Percentiles rank a stretch among this genome's conserved stretches.
Conservation (phyloP, 1,284 basidiomycete species). For the Anthracocystis walkeri region DNA sequence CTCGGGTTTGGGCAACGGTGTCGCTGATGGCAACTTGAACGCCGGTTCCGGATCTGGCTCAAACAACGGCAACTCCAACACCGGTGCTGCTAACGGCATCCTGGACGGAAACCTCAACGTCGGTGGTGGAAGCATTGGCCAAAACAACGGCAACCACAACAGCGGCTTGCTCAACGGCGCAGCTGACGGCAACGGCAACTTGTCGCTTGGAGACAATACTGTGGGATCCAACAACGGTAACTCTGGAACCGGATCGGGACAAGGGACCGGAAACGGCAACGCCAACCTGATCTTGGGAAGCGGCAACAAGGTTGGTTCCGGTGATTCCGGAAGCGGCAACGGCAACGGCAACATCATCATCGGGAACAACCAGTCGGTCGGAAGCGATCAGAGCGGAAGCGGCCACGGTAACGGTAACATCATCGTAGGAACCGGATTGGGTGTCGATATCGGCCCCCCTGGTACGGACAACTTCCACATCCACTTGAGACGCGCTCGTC, state of each 20-base stretch:
- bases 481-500: constrained; percentile 16
- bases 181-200: constrained; percentile 11
- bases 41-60: constrained; percentile 17
- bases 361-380: constrained; percentile 32
- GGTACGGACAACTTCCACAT: constrained; percentile 43
- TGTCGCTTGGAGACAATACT: constrained; percentile 14
- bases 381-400: constrained; percentile 8
- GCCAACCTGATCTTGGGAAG: constrained; percentile 18
- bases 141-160: constrained; percentile 24
- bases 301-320: constrained; percentile 27
- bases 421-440: constrained; percentile 25
- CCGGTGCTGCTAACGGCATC: constrained; percentile 11
- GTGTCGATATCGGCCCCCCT: constrained; percentile 29
- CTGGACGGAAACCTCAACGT: constrained; percentile 19
- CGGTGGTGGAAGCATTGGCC: constrained; percentile 14
- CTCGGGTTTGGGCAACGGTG: constrained; percentile 15
- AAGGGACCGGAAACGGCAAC: constrained; percentile 22
- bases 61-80: constrained; percentile 24
- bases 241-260: not conserved
- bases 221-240: constrained; percentile 24
- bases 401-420: constrained; percentile 41
- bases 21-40: constrained; percentile 13
- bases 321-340: constrained; percentile 21
- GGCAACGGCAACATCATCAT: constrained; percentile 41
- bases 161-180: constrained; percentile 6